Evolutionary conservation across 257 asterid species (phyloP).

Genomic region (Fraxinus quadrangulata): DNA sequence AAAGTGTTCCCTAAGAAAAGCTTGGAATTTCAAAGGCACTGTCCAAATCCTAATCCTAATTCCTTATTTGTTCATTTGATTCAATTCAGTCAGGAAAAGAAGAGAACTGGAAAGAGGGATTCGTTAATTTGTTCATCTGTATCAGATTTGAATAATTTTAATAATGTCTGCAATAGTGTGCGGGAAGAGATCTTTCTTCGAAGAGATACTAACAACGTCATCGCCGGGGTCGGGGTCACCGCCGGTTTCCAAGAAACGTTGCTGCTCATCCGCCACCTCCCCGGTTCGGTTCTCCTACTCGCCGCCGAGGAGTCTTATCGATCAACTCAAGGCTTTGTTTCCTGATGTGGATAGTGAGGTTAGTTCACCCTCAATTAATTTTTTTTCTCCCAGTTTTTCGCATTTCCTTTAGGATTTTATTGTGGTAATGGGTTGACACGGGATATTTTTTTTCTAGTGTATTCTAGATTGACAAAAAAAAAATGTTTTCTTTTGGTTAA

Average conservation of each 20-base stretch:
- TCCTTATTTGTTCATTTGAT: conserved; percentile 16
- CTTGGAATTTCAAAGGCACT: conserved; percentile 36
- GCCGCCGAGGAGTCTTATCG: conserved; percentile 38
- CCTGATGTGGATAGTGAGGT: conserved; percentile 64
- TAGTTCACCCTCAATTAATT: not conserved
- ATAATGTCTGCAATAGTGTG: conserved; percentile 80
- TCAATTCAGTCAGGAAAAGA: not conserved
- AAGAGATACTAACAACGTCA: conserved; percentile 51
- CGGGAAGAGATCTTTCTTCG: conserved; percentile 84
- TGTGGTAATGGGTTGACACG: not conserved
- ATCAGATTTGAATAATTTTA: conserved; percentile 10
- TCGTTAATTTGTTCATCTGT: not conserved
- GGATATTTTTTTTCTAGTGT: not conserved
- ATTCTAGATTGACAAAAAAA: not conserved
- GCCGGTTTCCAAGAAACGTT: conserved; percentile 59
- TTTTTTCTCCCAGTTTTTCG: not conserved
- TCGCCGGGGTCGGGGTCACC: conserved; percentile 58
- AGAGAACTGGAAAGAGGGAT: not conserved
- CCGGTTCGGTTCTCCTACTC: conserved; percentile 51
- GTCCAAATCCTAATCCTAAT: conserved; percentile 29
- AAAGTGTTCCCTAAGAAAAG: conserved; percentile 33
- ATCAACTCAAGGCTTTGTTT: conserved; percentile 56
- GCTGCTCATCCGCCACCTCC: conserved; percentile 52
- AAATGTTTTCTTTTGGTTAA: not conserved
- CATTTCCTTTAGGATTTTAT: conserved; percentile 5